A percentile compares a stretch with the other conserved stretches of the same genome.
Evolutionary conservation across 805 yeast species (phyloP).

Genomic region (Pichia cabralensis): DNA sequence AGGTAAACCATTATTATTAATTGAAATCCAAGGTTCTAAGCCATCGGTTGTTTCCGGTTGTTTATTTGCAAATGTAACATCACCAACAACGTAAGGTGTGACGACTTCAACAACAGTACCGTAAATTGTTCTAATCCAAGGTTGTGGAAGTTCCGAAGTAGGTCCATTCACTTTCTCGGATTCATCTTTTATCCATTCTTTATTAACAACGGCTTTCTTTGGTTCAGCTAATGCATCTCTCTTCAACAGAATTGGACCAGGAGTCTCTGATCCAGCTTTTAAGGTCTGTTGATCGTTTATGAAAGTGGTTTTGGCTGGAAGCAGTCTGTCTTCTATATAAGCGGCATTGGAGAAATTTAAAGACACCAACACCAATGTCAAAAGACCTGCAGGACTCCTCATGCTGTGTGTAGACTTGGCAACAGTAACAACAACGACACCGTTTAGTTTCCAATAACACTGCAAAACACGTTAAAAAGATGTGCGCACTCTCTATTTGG

Average conservation of each 20-base stretch:
- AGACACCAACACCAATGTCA: too few relatives aligned
- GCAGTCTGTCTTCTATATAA: background rate
- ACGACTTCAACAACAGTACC: slow-evolving; percentile 46
- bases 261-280: too few relatives aligned
- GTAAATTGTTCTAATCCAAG: slow-evolving; percentile 71
- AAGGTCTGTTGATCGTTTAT: too few relatives aligned
- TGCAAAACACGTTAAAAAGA: too few relatives aligned
- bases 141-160: slow-evolving; percentile 29
- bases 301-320: slow-evolving; percentile 5
- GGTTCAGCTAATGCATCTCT: slow-evolving; percentile 12
- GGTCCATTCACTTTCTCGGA: slow-evolving; percentile 12
- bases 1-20: slow-evolving; percentile 70
- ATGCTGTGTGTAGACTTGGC: too few relatives aligned
- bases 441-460: too few relatives aligned
- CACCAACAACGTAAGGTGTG: slow-evolving; percentile 52
- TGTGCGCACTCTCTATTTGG: too few relatives aligned
- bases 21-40: slow-evolving; percentile 71
- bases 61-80: slow-evolving; percentile 54
- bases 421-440: too few relatives aligned
- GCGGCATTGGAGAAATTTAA: too few relatives aligned
- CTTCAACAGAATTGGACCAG: slow-evolving; percentile 4
- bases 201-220: slow-evolving; percentile 19
- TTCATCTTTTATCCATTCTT: slow-evolving; percentile 18
- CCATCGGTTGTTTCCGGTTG: slow-evolving; percentile 61
- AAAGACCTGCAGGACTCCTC: too few relatives aligned